Percentiles rank a stretch among this genome's conserved stretches.
Conservation (phyloP, 805 yeast genomes). For the Yarrowia sp. region DNA sequence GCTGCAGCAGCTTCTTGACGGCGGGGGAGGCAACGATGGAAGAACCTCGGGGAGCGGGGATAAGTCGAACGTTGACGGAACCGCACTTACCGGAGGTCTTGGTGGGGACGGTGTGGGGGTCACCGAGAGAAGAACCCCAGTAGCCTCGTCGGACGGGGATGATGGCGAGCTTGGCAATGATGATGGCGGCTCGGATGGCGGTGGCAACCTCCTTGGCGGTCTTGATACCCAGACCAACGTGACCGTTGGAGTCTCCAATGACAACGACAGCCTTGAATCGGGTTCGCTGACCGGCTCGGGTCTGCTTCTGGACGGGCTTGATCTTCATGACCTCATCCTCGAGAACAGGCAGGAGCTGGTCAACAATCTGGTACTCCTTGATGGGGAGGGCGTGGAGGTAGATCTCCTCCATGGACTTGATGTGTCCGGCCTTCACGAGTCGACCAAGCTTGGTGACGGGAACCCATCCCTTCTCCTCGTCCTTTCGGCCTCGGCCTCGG, state of each 20-base stretch:
- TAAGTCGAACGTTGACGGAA: conserved; percentile 96
- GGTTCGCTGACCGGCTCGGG: conserved; percentile 99
- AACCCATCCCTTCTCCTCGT: conserved; percentile 98
- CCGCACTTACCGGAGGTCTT: conserved; percentile 99
- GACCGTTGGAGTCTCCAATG: conserved; percentile 99
- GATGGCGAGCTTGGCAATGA: conserved; percentile 97
- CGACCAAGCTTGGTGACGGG: conserved; percentile 99
- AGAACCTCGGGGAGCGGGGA: conserved; percentile 99
- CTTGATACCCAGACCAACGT: conserved; percentile 99
- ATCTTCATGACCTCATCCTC: conserved; percentile 99
- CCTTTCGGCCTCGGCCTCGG: conserved; percentile 79
- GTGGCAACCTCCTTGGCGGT: conserved; percentile 99
- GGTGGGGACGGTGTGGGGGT: conserved; percentile 97
- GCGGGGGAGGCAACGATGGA: conserved; percentile 99
- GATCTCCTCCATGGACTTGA: conserved; percentile 95
- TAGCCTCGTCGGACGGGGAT: conserved; percentile 99
- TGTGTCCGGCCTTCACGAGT: conserved; percentile 98
- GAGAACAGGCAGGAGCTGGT: conserved; percentile 91
- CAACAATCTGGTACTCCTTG: conserved; percentile 99
- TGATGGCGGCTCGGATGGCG: conserved; percentile 99
- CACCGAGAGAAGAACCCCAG: conserved; percentile 99
- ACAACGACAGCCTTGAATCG: conserved; percentile 99
- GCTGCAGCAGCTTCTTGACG: conserved; percentile 97
- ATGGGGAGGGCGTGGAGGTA: conserved; percentile 99
- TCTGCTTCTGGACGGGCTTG: conserved; percentile 99